phyloP scores from a whole-genome alignment of 2,329 filamentous ascomycete genomes.

The Cordyceps tenuipes region DNA sequence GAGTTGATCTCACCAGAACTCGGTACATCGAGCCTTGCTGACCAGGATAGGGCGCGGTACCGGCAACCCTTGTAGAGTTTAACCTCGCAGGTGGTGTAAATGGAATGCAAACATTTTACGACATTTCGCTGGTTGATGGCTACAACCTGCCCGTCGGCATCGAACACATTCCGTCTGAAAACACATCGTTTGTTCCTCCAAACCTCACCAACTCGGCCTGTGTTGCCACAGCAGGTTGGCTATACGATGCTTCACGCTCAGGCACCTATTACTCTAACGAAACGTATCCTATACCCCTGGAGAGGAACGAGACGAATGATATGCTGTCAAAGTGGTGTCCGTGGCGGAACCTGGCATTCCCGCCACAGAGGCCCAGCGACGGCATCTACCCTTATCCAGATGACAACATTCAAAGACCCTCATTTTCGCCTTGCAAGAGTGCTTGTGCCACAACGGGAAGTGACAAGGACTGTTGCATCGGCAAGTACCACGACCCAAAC shows the following conservation, averaged over 20 bases:
- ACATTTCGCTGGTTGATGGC: conserved; percentile 77
- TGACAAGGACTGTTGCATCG: conserved; percentile 68
- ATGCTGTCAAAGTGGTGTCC: conserved; percentile 66
- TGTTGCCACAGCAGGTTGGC: conserved; percentile 59
- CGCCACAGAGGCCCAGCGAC: conserved; percentile 61
- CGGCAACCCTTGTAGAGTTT: conserved; percentile 74
- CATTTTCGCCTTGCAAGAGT: conserved; percentile 70
- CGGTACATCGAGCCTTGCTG: background rate
- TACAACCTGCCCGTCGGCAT: conserved; percentile 70
- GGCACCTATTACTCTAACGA: conserved; percentile 55
- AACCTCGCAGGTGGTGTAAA: conserved; percentile 59
- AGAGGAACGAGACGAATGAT: conserved; percentile 47
- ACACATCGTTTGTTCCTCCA: conserved; percentile 59
- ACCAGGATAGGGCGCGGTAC: conserved; percentile 54
- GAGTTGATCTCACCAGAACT: conserved; percentile 24
- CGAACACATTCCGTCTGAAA: conserved; percentile 50
- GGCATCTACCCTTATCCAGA: conserved; percentile 77
- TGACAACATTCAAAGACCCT: conserved; percentile 58
- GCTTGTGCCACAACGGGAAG: conserved; percentile 63
- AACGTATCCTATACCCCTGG: conserved; percentile 60
- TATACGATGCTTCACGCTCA: conserved; percentile 45
- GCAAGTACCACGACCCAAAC: conserved; percentile 53
- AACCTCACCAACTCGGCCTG: conserved; percentile 72
- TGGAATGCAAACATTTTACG: conserved; percentile 64
- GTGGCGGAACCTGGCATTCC: conserved; percentile 63